Percentiles rank a stretch among this genome's conserved stretches.
These are phyloP conservation scores for Zasmidium cellare DNA, from an alignment of 2,329 filamentous ascomycete species.

Conservation along the genomic window DNA sequence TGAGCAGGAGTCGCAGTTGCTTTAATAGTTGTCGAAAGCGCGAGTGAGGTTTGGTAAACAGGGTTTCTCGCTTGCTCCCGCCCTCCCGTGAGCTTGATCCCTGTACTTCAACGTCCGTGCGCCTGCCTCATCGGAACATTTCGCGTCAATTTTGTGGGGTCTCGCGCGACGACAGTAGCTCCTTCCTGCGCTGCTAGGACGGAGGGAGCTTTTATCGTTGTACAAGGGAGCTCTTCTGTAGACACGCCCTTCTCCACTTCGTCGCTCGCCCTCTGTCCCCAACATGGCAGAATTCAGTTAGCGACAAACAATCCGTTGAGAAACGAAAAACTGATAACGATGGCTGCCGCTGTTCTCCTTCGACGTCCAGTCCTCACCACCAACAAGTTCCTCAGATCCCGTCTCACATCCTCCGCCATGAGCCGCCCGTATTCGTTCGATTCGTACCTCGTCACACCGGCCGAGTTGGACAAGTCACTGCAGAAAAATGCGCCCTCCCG, in stretches of 20 bases:
- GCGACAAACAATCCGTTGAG: neutral
- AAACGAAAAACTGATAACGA: neutral
- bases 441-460: slow-evolving; percentile 83
- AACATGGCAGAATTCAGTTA: neutral
- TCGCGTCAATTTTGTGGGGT: neutral
- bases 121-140: too few species aligned
- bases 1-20: too few species aligned
- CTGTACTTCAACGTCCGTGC: neutral
- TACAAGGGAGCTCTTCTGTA: neutral
- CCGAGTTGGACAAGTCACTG: slow-evolving; percentile 77
- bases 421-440: slow-evolving; percentile 55
- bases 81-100: neutral
- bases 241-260: neutral
- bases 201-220: neutral
- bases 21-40: neutral
- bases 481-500: slow-evolving; percentile 77
- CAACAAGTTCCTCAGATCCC: neutral
- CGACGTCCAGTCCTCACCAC: slow-evolving; percentile 2
- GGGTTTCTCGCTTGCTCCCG: too few species aligned
- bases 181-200: neutral
- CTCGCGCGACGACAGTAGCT: neutral
- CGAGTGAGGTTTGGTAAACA: neutral
- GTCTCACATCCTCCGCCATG: slow-evolving; percentile 30
- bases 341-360: slow-evolving; percentile 4
- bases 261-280: neutral